These are phyloP conservation scores for Xylariomycetidae sp. DNA, from an alignment of 2,329 filamentous ascomycete genomes.

Conservation along the genomic window DNA sequence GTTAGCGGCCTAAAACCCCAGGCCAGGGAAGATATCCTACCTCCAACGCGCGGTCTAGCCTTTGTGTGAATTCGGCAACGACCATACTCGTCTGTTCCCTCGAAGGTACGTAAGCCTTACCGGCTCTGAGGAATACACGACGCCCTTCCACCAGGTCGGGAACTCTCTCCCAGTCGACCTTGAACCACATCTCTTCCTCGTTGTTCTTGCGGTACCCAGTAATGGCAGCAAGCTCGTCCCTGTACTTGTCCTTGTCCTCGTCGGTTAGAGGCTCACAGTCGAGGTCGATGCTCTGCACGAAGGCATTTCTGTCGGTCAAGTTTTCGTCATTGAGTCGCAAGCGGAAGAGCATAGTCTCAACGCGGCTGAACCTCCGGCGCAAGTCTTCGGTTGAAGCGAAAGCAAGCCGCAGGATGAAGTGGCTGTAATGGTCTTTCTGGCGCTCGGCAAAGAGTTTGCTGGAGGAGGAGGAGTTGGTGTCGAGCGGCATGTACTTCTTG, in stretches of 20 bases:
- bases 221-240: conserved; percentile 53
- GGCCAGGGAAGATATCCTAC: conserved; percentile 36
- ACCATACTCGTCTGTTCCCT: conserved; percentile 86
- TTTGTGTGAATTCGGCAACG: conserved; percentile 73
- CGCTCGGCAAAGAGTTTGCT: conserved; percentile 63
- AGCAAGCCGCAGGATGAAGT: conserved; percentile 91
- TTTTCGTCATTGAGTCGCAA: conserved; percentile 76
- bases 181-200: conserved; percentile 89
- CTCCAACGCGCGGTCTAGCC: conserved; percentile 77
- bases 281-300: conserved; percentile 70
- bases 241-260: conserved; percentile 65
- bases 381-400: conserved; percentile 90
- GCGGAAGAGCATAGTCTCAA: conserved; percentile 86
- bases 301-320: conserved; percentile 62
- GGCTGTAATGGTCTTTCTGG: conserved; percentile 94
- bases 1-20: conserved; percentile 2
- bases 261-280: conserved; percentile 80
- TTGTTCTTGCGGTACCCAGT: conserved; percentile 31
- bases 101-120: conserved; percentile 86
- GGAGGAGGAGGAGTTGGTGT: conserved; percentile 24
- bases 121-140: conserved; percentile 67
- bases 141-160: conserved; percentile 81
- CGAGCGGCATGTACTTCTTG: conserved; percentile 52
- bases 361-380: conserved; percentile 74
- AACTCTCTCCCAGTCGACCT: conserved; percentile 91